These are phyloP conservation scores for Suillus variegatus DNA, from an alignment of 768 basidiomycete species.

Conservation along the genomic window DNA sequence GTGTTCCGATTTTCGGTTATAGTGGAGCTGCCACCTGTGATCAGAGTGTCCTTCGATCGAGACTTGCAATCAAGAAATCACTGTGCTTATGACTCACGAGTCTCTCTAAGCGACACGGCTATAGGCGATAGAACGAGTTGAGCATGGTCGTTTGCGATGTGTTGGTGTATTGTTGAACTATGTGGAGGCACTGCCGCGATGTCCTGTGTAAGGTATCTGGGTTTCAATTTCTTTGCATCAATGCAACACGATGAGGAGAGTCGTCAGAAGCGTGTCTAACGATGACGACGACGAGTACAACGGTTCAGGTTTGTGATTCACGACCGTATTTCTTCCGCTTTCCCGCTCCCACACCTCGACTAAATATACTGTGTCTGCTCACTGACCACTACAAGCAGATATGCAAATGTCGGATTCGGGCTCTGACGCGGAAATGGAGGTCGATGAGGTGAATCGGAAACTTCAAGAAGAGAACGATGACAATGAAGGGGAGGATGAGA, in stretches of 20 bases:
- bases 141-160: not conserved
- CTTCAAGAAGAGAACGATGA: slow-evolving; percentile 17
- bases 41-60: not conserved
- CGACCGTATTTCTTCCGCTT: slow-evolving; percentile 3
- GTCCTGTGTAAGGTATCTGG: slow-evolving; percentile 15
- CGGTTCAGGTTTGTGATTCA: slow-evolving; percentile 4
- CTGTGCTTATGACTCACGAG: not conserved
- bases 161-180: not conserved
- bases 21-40: not conserved
- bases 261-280: slow-evolving; percentile 11
- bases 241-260: slow-evolving; percentile 4
- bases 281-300: slow-evolving; percentile 15
- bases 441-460: slow-evolving; percentile 35
- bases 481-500: slow-evolving; percentile 26
- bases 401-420: slow-evolving; percentile 26
- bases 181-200: not conserved
- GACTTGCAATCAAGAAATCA: not conserved
- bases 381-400: slow-evolving; percentile 12
- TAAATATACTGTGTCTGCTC: not conserved
- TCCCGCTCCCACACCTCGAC: slow-evolving; percentile 8
- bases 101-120: not conserved
- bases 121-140: not conserved
- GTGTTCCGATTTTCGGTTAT: too few species aligned
- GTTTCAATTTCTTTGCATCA: slow-evolving; percentile 19
- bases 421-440: slow-evolving; percentile 40